Base-by-base conservation (phyloP, 495 filamentous ascomycete species). In the Neurospora cerealis region DNA sequence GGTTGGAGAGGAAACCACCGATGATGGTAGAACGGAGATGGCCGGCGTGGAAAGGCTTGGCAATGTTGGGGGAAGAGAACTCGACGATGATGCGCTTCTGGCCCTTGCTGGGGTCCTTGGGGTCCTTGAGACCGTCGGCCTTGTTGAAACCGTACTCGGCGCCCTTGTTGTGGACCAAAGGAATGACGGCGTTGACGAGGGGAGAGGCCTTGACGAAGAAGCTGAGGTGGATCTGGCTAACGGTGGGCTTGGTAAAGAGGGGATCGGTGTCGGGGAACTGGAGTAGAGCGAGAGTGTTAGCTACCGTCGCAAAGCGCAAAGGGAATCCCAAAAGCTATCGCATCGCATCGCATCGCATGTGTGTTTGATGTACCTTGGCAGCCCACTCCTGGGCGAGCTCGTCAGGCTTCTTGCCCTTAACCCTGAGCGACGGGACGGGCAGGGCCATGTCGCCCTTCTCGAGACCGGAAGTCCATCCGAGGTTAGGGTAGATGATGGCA, bases 401-500 rank as follows among this genome's bases (percentile, higher is more conserved):
- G 62, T 88, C 82, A 11, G 93, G 93, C 77, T 95, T 97, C 83
- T 89, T 90, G 72, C 92, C 90, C 83, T 96, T 95, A 74, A 97
- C 85, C 70, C 92, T 87, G 70, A 98, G 85, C 15, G 94, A 87
- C 9, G 95, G 91, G 40, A 93, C 91, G 70, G 95, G 89, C 42
- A 97, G 84, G 66, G 91, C 85, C 75, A 98, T 83, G 80, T 98
- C 95, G 74, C 95, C 95, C 86, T 96, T 96, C 73, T 97, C 95
- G 37, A 97, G 84, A 69, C 89, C 89, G 75, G 88, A 86, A 17
- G 95, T 97, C 93, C 93, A 97, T 78, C 89, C 85, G 41, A 98
- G 82, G 38, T 89, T 88, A 24, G 90, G 84, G 78, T 92, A 96
- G 79, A 99, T 93, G 79, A 94, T 88, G 69, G 86, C 86, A 4